Base-by-base conservation (phyloP, 2,329 filamentous ascomycete species). In the Tolypocladium ovalisporum region DNA sequence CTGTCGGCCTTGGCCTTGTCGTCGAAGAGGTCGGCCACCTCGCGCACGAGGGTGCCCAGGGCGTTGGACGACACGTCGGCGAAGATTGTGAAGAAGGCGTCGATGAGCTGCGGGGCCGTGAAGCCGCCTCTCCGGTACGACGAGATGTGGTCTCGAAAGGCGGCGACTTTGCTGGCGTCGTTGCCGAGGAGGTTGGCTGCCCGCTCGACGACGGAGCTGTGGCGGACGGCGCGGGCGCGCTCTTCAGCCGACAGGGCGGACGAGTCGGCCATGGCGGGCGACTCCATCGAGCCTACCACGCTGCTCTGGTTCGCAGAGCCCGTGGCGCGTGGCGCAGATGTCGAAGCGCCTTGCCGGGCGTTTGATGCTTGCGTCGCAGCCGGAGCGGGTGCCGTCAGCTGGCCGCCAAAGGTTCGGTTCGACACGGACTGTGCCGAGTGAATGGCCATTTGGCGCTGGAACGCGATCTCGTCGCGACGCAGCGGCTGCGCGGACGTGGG, bases 1-100 rank as follows among this genome's bases (percentile, higher is more conserved):
- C 77, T 79, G 55, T 87, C 85, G 1, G 84, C 84, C 68, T 96
- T 96, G 22, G 71, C 69, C 54, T 87, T 80, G 63, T 95, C 87
- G 64, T 99, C 93, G 65, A 94, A 97, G 13, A 99, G 84, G 55
- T 97, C 93, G 6, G 93, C 89, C 3, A 97, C 82, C 68, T 99
- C 94, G 60, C 93, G 89, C 61, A 97, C 82, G 1, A 99, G 80
- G 32, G 92, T 97, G 17, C 92, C 92, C 0, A 99, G 78, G 34
- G 95, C 88, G 17, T 84, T 83, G 9, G 90, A 87, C 0, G 88
- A 85, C 0, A 88, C 88, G 67, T 96, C 87, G 24, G 76, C 77
- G 62, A 96, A 97, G 4, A 97, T 79, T 0, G 87, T 82, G 68
- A 96, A 96, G 72, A 97, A 91, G 0, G 85, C 83, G 63, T 97